Base-by-base conservation (phyloP, 345 rosid genomes). In the Corchorus capsularis region DNA sequence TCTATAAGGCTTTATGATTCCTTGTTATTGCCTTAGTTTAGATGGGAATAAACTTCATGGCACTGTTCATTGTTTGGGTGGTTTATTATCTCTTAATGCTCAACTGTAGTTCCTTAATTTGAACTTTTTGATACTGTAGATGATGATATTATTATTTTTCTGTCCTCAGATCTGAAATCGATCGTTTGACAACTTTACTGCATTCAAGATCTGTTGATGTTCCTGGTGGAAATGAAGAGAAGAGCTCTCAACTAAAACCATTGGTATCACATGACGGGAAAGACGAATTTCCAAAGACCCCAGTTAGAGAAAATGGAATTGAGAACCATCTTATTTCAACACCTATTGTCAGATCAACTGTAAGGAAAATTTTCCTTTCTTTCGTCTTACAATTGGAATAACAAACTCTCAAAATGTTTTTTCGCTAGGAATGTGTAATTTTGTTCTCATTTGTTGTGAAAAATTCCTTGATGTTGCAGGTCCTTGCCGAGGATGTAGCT, bases 151-250 rank as follows among this genome's bases (percentile, higher is more conserved):
- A 66, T 57, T 54, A 49, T 41, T 49, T 63, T 59, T 74, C 78
- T 39, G 54, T 73, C 66, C 47, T 17, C 94, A 96, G 99, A 78
- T 85, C 94, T 39, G 99, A 96, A 86, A 87, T 92, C 81, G 93
- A 92, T 84, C 94, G 79, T 27, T 74, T 96, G 84, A 92, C 95
- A 20, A 75, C 92, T 41, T 76, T 96, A 56, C 82, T 96, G 78
- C 94, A 75, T 45, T 90, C 95, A 54, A 89, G 84, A 85, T 82
- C 82, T 79, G 80, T 63, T 78, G 93, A 87, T 62, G 46, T 74
- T 39, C 80, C 86, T 66, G 67, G 79, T 81, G 83, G 69, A 66
- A 75, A 59, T 56, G 85, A 83, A 71, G 87, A 86, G 75, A 88
- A 84, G 78, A 83, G 55, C 64, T 80, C 86, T 70, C 90, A 87